phyloP scores from a whole-genome alignment of 331 rosid species.

The Rosa hybrid region DNA sequence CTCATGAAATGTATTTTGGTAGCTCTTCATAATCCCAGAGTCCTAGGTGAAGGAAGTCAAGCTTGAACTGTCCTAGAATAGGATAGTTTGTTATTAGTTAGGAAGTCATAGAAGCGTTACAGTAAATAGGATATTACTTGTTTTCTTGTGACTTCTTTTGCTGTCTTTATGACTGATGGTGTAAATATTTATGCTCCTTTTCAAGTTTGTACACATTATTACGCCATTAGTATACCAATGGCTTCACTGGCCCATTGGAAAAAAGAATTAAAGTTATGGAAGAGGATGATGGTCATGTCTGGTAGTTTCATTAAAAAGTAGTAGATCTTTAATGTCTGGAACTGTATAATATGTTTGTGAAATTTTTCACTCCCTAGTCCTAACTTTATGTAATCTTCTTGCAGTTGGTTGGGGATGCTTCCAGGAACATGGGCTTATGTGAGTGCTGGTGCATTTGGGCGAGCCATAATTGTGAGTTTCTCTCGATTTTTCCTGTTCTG shows the following conservation, averaged over 20 bases:
- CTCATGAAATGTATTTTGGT: too few species aligned
- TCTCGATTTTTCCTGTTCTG: conserved; percentile 7
- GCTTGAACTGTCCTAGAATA: not conserved
- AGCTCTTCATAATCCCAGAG: not conserved
- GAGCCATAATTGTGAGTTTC: conserved; percentile 90
- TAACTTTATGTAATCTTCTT: conserved; percentile 21
- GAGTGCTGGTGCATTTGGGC: conserved; percentile 99
- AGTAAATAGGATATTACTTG: not conserved
- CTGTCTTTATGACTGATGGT: not conserved
- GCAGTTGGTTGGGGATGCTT: conserved; percentile 99
- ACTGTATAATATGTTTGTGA: not conserved
- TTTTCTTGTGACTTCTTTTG: not conserved
- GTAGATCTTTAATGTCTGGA: not conserved
- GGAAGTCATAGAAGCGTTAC: not conserved
- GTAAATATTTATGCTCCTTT: not conserved
- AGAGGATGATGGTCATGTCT: not conserved
- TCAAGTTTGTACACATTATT: not conserved
- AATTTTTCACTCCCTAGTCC: conserved; percentile 15
- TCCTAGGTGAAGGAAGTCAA: not conserved
- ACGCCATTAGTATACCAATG: not conserved
- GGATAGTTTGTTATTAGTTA: not conserved
- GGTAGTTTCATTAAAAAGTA: not conserved
- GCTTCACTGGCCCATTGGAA: not conserved
- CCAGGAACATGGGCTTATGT: conserved; percentile 99
- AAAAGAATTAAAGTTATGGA: not conserved